phyloP scores from a whole-genome alignment of 306 rosid species.

The Fragaria iinumae region DNA sequence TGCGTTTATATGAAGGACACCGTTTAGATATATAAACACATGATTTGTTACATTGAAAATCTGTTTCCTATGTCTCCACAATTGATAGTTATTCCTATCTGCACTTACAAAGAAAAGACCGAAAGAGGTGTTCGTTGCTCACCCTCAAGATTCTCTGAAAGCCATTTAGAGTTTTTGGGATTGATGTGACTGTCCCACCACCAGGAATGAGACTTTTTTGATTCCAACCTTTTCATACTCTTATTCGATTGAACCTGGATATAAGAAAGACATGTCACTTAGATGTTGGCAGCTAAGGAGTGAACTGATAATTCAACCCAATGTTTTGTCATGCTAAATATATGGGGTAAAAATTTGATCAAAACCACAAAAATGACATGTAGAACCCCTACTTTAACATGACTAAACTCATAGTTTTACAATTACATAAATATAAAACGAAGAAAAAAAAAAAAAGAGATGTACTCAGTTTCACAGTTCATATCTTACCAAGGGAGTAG shows the following conservation, averaged over 20 bases:
- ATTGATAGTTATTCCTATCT: neutral
- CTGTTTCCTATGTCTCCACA: neutral
- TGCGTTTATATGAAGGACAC: neutral
- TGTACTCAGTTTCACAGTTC: neutral
- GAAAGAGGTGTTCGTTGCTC: slow-evolving; percentile 20
- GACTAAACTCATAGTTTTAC: neutral
- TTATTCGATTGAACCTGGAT: slow-evolving; percentile 44
- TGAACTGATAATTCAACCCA: neutral
- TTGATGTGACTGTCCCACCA: slow-evolving; percentile 95
- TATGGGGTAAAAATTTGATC: slow-evolving; percentile 1
- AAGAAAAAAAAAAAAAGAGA: neutral
- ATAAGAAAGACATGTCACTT: neutral
- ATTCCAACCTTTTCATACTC: slow-evolving; percentile 58
- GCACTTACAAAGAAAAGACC: slow-evolving; percentile 4
- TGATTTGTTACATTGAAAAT: neutral
- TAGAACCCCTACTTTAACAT: neutral
- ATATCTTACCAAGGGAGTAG: slow-evolving; percentile 54
- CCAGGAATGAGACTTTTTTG: slow-evolving; percentile 78
- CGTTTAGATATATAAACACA: neutral
- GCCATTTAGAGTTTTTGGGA: slow-evolving; percentile 88
- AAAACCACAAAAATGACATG: neutral
- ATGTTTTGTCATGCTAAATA: neutral
- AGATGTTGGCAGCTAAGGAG: neutral
- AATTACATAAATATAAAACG: neutral
- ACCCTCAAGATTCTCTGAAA: slow-evolving; percentile 86